These are phyloP conservation scores for Malassezia psittaci DNA, from an alignment of 1,284 basidiomycete species.

Conservation along the genomic window DNA sequence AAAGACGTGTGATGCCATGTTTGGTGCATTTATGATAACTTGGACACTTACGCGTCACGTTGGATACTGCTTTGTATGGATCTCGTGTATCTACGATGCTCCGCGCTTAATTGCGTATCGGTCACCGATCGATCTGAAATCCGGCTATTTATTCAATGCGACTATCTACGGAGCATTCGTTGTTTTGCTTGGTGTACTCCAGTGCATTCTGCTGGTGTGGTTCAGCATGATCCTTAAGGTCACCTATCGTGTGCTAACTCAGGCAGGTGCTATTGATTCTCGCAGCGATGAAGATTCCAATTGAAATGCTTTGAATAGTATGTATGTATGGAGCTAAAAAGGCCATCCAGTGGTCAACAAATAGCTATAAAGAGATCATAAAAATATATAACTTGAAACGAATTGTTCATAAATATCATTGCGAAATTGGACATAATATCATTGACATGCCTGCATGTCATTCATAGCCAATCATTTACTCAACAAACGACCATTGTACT, in stretches of 20 bases:
- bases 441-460: background rate
- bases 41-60: conserved; percentile 42
- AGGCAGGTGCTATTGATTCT: conserved; percentile 66
- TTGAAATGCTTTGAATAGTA: background rate
- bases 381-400: background rate
- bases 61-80: conserved; percentile 30
- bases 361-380: background rate
- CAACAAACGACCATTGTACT: conserved; percentile 24
- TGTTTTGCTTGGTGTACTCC: conserved; percentile 26
- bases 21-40: conserved; percentile 56
- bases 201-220: conserved; percentile 72
- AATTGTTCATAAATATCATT: background rate
- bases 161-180: conserved; percentile 19
- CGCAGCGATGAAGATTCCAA: conserved; percentile 24
- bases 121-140: conserved; percentile 12
- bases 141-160: conserved; percentile 8
- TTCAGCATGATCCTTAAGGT: conserved; percentile 72
- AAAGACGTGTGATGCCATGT: conserved; percentile 63
- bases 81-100: conserved; percentile 26
- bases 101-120: conserved; percentile 17
- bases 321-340: background rate
- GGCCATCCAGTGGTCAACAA: background rate
- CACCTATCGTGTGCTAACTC: conserved; percentile 67
- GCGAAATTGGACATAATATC: too few relatives aligned
- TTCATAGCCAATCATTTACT: background rate